A percentile compares a stretch with the other conserved stretches of the same genome.
Conservation (phyloP, 441 rosid genomes). For the Erysimum cheiri region DNA sequence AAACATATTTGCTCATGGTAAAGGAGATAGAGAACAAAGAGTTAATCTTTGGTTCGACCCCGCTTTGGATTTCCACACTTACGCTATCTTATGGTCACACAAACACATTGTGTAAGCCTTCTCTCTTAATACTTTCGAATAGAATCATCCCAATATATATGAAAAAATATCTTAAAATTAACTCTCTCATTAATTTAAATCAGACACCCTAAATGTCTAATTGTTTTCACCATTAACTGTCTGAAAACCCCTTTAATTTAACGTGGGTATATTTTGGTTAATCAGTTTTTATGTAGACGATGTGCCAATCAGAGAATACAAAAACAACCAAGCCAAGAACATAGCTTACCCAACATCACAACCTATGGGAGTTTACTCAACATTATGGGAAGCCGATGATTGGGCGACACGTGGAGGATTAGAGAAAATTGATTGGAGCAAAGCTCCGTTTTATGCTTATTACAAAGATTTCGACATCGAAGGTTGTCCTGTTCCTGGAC, state of each 20-base stretch:
- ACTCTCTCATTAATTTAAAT: background rate
- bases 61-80: slow-evolving; percentile 58
- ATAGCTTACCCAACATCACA: slow-evolving; percentile 56
- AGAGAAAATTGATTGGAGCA: slow-evolving; percentile 71
- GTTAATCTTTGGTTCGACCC: slow-evolving; percentile 83
- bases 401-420: slow-evolving; percentile 81
- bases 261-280: slow-evolving; percentile 9
- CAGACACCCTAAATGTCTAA: background rate
- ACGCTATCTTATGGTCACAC: slow-evolving; percentile 64
- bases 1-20: slow-evolving; percentile 64
- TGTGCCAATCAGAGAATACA: slow-evolving; percentile 67
- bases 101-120: slow-evolving; percentile 58
- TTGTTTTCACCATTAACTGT: background rate
- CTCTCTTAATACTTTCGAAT: background rate
- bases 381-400: slow-evolving; percentile 76
- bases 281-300: slow-evolving; percentile 63
- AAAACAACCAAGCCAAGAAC: slow-evolving; percentile 58
- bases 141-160: background rate
- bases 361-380: slow-evolving; percentile 72
- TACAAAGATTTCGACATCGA: slow-evolving; percentile 74
- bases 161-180: too few species aligned
- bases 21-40: slow-evolving; percentile 71
- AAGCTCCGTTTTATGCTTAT: slow-evolving; percentile 67
- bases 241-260: background rate
- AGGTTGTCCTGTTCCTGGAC: slow-evolving; percentile 70